Percentiles rank a stretch among this genome's conserved stretches.
These are phyloP conservation scores for Coemansia sp. DNA, from an alignment of 192 early-diverging fungal genomes.

Conservation along the genomic window DNA sequence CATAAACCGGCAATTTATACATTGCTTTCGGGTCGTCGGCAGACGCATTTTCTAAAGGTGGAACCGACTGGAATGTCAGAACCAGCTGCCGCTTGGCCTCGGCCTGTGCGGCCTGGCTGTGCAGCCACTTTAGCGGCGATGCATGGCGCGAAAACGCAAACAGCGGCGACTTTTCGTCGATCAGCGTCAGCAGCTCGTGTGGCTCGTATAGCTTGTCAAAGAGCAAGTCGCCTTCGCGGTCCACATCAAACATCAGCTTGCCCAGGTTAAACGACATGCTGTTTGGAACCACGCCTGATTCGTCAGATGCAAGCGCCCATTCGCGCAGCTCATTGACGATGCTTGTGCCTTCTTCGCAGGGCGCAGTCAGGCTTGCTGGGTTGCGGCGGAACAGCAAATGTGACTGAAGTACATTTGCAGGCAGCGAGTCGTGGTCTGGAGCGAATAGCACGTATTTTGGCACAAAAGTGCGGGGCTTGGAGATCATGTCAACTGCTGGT, in stretches of 20 bases:
- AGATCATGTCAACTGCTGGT: constrained; percentile 24
- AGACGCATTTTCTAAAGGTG: neutral
- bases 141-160: constrained; percentile 35
- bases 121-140: constrained; percentile 42
- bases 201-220: constrained; percentile 18
- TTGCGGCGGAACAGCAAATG: constrained; percentile 21
- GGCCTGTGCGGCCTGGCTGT: constrained; percentile 2
- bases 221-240: constrained; percentile 11
- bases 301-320: constrained; percentile 8
- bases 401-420: neutral
- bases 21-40: neutral
- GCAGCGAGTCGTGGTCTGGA: neutral
- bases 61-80: constrained; percentile 7
- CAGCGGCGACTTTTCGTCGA: constrained; percentile 23
- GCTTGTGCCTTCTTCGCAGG: neutral
- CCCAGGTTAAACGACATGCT: constrained; percentile 25
- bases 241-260: constrained; percentile 34
- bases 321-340: constrained; percentile 9
- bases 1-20: constrained; percentile 21
- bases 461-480: constrained; percentile 20
- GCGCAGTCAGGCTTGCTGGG: neutral
- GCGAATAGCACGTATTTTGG: constrained; percentile 12
- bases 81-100: constrained; percentile 18
- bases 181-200: constrained; percentile 12
- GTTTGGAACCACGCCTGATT: neutral